Evolutionary conservation across 192 early-diverging fungal species (phyloP).

Genomic region (Entomortierella lignicola): DNA sequence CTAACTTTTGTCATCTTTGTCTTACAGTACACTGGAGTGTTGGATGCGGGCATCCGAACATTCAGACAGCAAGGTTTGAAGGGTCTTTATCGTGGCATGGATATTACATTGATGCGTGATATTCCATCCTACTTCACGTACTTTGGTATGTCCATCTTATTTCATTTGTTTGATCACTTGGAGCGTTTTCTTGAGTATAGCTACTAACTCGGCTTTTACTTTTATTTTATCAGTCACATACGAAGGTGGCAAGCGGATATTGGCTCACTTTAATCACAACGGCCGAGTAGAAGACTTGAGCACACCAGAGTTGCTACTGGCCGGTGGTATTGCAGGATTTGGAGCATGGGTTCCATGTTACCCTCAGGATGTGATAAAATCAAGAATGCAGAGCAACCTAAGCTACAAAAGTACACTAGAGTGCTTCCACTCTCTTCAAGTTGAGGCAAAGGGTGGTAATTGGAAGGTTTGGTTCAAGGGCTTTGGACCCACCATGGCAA

Average conservation of each 20-base stretch:
- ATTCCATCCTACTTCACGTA: conserved; percentile 92
- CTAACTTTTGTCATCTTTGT: neutral
- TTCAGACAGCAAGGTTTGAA: conserved; percentile 79
- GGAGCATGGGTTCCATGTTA: conserved; percentile 87
- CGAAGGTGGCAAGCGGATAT: conserved; percentile 80
- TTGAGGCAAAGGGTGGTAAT: conserved; percentile 61
- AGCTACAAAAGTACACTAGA: conserved; percentile 50
- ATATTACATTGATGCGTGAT: conserved; percentile 92
- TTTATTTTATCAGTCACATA: conserved; percentile 69
- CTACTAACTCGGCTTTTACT: too few relatives aligned
- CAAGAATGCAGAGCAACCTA: conserved; percentile 75
- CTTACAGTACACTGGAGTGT: conserved; percentile 85
- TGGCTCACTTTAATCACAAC: conserved; percentile 65
- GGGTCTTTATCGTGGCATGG: conserved; percentile 90
- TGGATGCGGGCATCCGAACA: conserved; percentile 86
- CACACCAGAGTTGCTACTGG: conserved; percentile 83
- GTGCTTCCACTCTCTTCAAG: conserved; percentile 59
- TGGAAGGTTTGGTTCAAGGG: conserved; percentile 83
- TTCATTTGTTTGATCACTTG: too few relatives aligned
- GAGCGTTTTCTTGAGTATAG: too few relatives aligned
- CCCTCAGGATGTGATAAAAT: conserved; percentile 92
- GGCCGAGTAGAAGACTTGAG: conserved; percentile 74
- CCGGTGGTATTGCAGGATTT: conserved; percentile 95
- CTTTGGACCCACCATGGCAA: conserved; percentile 83
- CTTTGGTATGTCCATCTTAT: conserved; percentile 72